Percentiles rank a stretch among this genome's conserved stretches.
These are phyloP conservation scores for Datisca glomerata DNA, from an alignment of 306 rosid species.

Conservation along the genomic window DNA sequence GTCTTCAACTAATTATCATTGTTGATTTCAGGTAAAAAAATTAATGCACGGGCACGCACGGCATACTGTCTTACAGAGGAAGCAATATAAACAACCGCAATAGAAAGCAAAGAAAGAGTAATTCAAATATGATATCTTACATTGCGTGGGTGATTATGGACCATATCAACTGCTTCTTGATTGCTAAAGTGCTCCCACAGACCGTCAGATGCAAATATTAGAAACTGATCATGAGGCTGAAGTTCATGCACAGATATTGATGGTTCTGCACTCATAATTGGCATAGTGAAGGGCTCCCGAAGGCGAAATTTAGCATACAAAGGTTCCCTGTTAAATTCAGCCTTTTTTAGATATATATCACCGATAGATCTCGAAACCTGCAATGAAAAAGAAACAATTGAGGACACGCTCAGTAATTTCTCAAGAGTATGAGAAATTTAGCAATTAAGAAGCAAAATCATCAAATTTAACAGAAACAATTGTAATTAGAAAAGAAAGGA, in stretches of 20 bases:
- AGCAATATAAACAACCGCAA: no score
- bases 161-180: conserved; percentile 86
- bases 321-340: conserved; percentile 81
- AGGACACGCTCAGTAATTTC: no score
- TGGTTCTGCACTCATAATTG: conserved; percentile 84
- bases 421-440: no score
- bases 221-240: conserved; percentile 61
- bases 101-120: no score
- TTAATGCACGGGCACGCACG: no score
- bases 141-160: conserved; percentile 62
- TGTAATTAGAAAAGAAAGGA: no score
- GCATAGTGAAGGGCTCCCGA: conserved; percentile 61
- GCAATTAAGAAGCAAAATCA: no score
- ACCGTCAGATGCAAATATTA: conserved; percentile 90
- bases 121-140: conserved; percentile 36
- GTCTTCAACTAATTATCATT: no score
- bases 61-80: no score
- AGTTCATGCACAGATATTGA: conserved; percentile 65
- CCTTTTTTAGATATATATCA: conserved; percentile 69
- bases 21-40: no score
- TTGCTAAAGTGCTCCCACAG: conserved; percentile 94
- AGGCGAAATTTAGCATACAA: conserved; percentile 71
- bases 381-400: conserved; percentile 6
- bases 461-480: no score
- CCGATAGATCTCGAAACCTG: conserved; percentile 89